A percentile compares a stretch with the other conserved stretches of the same genome.
These are phyloP conservation scores for Tylopilus plumbeoviolaceoides DNA, from an alignment of 768 basidiomycete species.

Conservation along the genomic window DNA sequence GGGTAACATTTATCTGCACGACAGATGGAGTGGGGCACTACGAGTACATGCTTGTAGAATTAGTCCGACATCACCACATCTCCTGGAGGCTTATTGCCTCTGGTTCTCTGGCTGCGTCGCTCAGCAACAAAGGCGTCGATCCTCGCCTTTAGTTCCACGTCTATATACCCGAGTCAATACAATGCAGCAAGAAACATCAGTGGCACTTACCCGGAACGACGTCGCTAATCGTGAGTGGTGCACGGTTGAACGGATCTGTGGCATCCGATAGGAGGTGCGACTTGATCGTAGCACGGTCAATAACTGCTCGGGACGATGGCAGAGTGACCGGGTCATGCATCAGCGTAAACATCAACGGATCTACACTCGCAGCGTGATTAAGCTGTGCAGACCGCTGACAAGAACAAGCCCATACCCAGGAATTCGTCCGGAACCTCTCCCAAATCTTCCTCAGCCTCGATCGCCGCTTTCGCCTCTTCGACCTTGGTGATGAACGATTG, in stretches of 20 bases:
- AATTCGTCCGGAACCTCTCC: conserved; percentile 96
- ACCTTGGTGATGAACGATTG: conserved; percentile 72
- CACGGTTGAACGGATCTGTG: conserved; percentile 94
- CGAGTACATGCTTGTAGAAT: conserved; percentile 7
- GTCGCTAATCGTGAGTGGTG: conserved; percentile 74
- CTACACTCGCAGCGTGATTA: conserved; percentile 35
- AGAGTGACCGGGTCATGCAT: conserved; percentile 95
- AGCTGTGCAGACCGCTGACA: neutral
- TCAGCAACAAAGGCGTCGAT: conserved; percentile 72
- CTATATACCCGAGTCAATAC: conserved; percentile 33
- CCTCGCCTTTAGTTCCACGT: conserved; percentile 64
- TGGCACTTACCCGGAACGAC: conserved; percentile 64
- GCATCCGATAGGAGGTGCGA: conserved; percentile 88
- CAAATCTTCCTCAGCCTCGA: conserved; percentile 88
- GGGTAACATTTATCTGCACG: conserved; percentile 1
- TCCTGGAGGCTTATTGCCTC: conserved; percentile 13
- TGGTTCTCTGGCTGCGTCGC: conserved; percentile 39
- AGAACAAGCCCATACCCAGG: conserved; percentile 54
- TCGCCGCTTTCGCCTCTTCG: conserved; percentile 71
- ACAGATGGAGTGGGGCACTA: conserved; percentile 1
- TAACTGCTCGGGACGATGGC: conserved; percentile 71
- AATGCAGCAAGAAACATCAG: neutral
- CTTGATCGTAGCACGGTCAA: conserved; percentile 93
- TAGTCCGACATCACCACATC: conserved; percentile 26
- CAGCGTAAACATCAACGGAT: conserved; percentile 84